A percentile compares a stretch with the other conserved stretches of the same genome.
These are phyloP conservation scores for Pseudozyma sp. DNA, from an alignment of 1,284 basidiomycete species.

Conservation along the genomic window DNA sequence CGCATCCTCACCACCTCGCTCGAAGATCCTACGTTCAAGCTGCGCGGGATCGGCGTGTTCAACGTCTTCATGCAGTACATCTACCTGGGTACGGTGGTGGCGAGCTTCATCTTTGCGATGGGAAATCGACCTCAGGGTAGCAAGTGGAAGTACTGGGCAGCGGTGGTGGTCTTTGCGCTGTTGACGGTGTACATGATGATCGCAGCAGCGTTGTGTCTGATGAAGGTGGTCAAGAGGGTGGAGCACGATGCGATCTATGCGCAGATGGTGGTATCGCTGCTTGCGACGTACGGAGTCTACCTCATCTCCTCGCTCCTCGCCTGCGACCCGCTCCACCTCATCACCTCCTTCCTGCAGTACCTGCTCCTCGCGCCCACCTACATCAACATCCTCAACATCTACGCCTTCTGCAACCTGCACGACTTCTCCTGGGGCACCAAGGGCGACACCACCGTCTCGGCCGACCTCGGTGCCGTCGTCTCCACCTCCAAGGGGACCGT, in stretches of 20 bases:
- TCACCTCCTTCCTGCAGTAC: constrained; percentile 94
- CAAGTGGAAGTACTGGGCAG: constrained; percentile 85
- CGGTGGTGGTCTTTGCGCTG: constrained; percentile 80
- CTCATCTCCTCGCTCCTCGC: constrained; percentile 77
- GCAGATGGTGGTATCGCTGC: constrained; percentile 84
- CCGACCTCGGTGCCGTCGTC: constrained; percentile 66
- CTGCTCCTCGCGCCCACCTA: constrained; percentile 91
- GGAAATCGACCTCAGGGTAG: constrained; percentile 94
- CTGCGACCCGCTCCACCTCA: constrained; percentile 88
- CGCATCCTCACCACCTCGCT: constrained; percentile 90
- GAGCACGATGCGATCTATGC: constrained; percentile 75
- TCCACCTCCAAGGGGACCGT: constrained; percentile 72
- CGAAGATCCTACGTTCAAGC: constrained; percentile 79
- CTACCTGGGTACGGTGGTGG: constrained; percentile 84
- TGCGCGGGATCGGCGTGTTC: constrained; percentile 79
- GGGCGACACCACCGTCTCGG: constrained; percentile 61
- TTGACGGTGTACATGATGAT: constrained; percentile 83
- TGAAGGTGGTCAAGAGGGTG: constrained; percentile 50
- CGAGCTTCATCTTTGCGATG: constrained; percentile 94
- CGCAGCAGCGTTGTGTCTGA: constrained; percentile 61
- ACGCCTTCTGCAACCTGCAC: constrained; percentile 64
- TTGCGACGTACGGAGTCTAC: constrained; percentile 81
- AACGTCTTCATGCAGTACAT: constrained; percentile 86
- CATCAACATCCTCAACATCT: constrained; percentile 77
- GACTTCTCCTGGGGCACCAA: constrained; percentile 70